Evolutionary conservation across 1,139 yeast species (phyloP).

Genomic region (Saccharomyces pastorianus): DNA sequence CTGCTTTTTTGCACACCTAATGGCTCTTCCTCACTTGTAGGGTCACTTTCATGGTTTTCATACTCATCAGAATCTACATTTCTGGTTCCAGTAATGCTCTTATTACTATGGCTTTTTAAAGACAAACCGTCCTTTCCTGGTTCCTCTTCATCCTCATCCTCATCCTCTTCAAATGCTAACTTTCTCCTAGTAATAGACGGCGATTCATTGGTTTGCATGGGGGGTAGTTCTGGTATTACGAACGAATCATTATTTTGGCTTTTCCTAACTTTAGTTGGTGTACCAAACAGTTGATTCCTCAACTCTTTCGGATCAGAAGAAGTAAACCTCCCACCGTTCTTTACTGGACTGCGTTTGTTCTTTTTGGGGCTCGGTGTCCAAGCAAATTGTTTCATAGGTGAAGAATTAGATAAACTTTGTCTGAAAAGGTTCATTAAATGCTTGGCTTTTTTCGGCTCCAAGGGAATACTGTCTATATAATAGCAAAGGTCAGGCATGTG

Average conservation of each 20-base stretch:
- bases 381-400: conserved; percentile 26
- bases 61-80: not conserved
- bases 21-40: conserved; percentile 3
- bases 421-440: conserved; percentile 41
- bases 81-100: not conserved
- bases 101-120: not conserved
- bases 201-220: conserved; percentile 1
- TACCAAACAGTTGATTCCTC: conserved; percentile 25
- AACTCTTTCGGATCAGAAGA: conserved; percentile 25
- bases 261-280: conserved; percentile 15
- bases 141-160: conserved; percentile 15
- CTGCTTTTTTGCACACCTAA: not conserved
- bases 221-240: conserved; percentile 2
- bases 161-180: conserved; percentile 29
- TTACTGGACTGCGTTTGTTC: conserved; percentile 14
- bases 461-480: conserved; percentile 43
- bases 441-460: conserved; percentile 43
- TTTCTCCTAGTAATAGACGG: conserved; percentile 24
- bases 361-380: conserved; percentile 30
- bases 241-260: not conserved
- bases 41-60: not conserved
- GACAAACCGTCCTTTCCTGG: conserved; percentile 5
- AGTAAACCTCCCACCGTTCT: conserved; percentile 21
- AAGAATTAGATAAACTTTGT: conserved; percentile 24
- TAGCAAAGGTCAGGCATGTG: conserved; percentile 41